Evolutionary conservation across 306 rosid genomes (phyloP).

Genomic region (Spatholobus suberectus): DNA sequence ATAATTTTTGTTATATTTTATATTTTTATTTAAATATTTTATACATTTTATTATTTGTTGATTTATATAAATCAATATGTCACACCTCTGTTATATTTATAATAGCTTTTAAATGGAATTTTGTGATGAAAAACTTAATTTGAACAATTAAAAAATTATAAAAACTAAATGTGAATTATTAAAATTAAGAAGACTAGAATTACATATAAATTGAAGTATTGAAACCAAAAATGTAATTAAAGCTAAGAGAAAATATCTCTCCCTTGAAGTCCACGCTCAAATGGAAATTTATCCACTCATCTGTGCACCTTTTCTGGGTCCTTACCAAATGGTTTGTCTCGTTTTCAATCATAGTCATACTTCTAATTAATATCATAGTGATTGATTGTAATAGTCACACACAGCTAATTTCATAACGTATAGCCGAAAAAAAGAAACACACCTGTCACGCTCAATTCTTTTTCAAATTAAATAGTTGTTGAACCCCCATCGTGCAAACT

Average conservation of each 20-base stretch:
- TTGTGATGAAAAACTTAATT: too few species aligned
- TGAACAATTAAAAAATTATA: too few species aligned
- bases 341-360: conserved; percentile 6
- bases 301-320: background rate
- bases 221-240: background rate
- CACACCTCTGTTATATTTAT: background rate
- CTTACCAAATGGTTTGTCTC: background rate
- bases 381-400: conserved; percentile 13
- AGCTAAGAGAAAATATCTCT: background rate
- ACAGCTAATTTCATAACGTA: background rate
- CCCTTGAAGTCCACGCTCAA: conserved; percentile 9
- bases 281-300: background rate
- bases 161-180: too few species aligned
- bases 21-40: too few species aligned
- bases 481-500: conserved; percentile 24
- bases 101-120: background rate
- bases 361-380: background rate
- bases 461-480: background rate
- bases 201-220: too few species aligned
- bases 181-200: too few species aligned
- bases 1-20: too few species aligned
- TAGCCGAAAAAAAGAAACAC: background rate
- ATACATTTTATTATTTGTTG: too few species aligned
- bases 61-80: too few species aligned
- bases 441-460: conserved; percentile 4